A percentile compares a stretch with the other conserved stretches of the same genome.
These are phyloP conservation scores for Sorghum bicolor DNA, from an alignment of 176 grass and related monocot genomes.

Conservation along the genomic window Sorghum_bicolor_NCBIv3 NC_012879.2:47247501-47248000, in stretches of 20 bases:
- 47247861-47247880: constrained; percentile 88
- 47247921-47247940: constrained; percentile 65
- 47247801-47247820: constrained; percentile 84
- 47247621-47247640: too few species aligned
- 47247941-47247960: constrained; percentile 94
- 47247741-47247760: constrained; percentile 51
- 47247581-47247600: not conserved
- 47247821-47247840: constrained; percentile 97
- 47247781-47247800: constrained; percentile 67
- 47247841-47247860: constrained; percentile 86
- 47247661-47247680: too few species aligned
- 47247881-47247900: constrained; percentile 57
- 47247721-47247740: constrained; percentile 58
- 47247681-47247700: constrained; percentile 39
- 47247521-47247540: constrained; percentile 54
- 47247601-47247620: too few species aligned
- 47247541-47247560: constrained; percentile 55
- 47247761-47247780: constrained; percentile 65
- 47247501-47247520: constrained; percentile 59
- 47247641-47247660: too few species aligned
- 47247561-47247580: constrained; percentile 53
- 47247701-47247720: constrained; percentile 59
- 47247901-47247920: constrained; percentile 55
- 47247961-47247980: constrained; percentile 94
- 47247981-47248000: constrained; percentile 96